A percentile compares a stretch with the other conserved stretches of the same genome.
Conservation (phyloP, 108 stramenopile species). For the Cyclotella baltica region DNA sequence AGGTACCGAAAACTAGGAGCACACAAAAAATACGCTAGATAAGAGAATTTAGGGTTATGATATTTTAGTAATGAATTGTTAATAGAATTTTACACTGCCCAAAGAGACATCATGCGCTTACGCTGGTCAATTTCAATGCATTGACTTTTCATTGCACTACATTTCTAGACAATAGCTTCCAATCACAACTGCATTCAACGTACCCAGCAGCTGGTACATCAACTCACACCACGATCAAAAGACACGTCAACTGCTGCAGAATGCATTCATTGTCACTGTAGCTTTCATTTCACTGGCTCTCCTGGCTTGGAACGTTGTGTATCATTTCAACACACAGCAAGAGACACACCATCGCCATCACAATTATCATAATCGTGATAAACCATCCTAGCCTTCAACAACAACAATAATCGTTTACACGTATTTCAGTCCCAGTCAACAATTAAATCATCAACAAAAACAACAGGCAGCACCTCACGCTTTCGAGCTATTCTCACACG, state of each 20-base stretch:
- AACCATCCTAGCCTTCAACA: not conserved
- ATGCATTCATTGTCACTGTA: conserved; percentile 12
- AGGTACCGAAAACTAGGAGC: too few relatives aligned
- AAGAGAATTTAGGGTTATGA: too few relatives aligned
- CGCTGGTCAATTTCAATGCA: too few relatives aligned
- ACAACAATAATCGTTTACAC: conserved; percentile 41
- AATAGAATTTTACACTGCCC: too few relatives aligned
- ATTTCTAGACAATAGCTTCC: too few relatives aligned
- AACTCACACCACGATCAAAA: conserved; percentile 26
- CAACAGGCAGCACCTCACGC: not conserved
- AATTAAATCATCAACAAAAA: conserved; percentile 10
- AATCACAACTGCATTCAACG: too few relatives aligned
- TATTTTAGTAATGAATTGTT: too few relatives aligned
- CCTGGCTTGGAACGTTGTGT: conserved; percentile 10
- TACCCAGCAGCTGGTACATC: conserved; percentile 42
- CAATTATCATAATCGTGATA: conserved; percentile 23
- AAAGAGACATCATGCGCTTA: too few relatives aligned
- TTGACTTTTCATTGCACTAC: too few relatives aligned
- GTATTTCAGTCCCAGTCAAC: conserved; percentile 7
- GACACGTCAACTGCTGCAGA: conserved; percentile 17
- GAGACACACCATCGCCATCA: conserved; percentile 41
- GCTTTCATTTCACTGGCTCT: conserved; percentile 5
- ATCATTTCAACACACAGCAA: too few relatives aligned
- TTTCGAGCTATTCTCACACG: conserved; percentile 4
- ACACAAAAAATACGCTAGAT: too few relatives aligned